phyloP scores from a whole-genome alignment of 176 grass and related monocot species.

The Tillandsia fasciculata region DNA sequence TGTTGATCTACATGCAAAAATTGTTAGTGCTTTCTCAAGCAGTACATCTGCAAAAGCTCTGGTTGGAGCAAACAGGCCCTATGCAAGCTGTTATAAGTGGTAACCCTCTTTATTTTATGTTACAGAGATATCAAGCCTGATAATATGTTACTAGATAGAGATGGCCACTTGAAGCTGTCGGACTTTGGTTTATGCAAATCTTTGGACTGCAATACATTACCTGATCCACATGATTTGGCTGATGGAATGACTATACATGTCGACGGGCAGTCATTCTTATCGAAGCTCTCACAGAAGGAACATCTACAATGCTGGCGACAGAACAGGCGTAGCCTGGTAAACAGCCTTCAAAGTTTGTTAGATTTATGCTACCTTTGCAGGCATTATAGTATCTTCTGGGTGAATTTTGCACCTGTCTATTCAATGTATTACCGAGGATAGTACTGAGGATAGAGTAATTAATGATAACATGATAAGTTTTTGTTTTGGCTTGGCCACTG shows the following conservation, averaged over 20 bases:
- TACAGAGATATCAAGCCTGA: conserved; percentile 52
- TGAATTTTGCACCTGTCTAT: too few relatives aligned
- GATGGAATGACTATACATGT: conserved; percentile 12
- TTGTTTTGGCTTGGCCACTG: too few relatives aligned
- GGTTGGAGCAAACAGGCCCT: too few relatives aligned
- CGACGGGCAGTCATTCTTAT: conserved; percentile 13
- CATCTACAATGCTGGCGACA: conserved; percentile 16
- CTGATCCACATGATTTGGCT: conserved; percentile 20
- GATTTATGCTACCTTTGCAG: too few relatives aligned
- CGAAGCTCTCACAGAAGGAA: conserved; percentile 18
- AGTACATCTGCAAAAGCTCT: too few relatives aligned
- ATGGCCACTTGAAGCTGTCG: conserved; percentile 45
- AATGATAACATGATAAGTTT: too few relatives aligned
- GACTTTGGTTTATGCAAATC: conserved; percentile 48
- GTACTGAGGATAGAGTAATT: too few relatives aligned
- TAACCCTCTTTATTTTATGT: conserved; percentile 6
- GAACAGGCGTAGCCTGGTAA: conserved; percentile 21
- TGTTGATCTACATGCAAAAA: too few relatives aligned
- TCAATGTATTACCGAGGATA: too few relatives aligned
- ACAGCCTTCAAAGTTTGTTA: neutral
- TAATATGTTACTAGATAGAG: conserved; percentile 37
- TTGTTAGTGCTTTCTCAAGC: too few relatives aligned
- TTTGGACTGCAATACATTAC: conserved; percentile 24
- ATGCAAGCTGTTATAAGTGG: neutral
- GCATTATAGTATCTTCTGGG: too few relatives aligned